Conservation (phyloP, 2,329 filamentous ascomycete genomes). For the Aspergillus melleus region DNA sequence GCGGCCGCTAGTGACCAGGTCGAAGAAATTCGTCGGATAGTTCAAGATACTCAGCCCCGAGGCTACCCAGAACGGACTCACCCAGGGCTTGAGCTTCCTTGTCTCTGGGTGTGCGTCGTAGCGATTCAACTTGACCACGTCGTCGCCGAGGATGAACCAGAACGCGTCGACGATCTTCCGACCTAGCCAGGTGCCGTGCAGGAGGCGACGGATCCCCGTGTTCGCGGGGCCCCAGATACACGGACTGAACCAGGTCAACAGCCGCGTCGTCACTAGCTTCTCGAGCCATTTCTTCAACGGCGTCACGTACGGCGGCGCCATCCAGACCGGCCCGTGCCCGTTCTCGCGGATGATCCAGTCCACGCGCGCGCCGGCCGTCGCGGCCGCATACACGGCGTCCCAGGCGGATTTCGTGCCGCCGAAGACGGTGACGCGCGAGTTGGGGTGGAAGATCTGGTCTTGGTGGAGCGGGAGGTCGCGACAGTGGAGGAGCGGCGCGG, state of each 20-base stretch:
- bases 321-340: slow-evolving; percentile 44
- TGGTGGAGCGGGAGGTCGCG: slow-evolving; percentile 50
- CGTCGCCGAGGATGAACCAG: slow-evolving; percentile 53
- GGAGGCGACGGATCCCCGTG: slow-evolving; percentile 40
- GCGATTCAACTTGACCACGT: slow-evolving; percentile 49
- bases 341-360: slow-evolving; percentile 45
- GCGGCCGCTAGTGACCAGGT: slow-evolving; percentile 54
- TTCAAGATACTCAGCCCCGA: slow-evolving; percentile 61
- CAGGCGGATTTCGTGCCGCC: slow-evolving; percentile 64
- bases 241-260: slow-evolving; percentile 72
- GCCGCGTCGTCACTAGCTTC: slow-evolving; percentile 64
- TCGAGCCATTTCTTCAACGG: slow-evolving; percentile 69
- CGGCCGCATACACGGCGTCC: slow-evolving; percentile 62
- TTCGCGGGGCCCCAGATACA: slow-evolving; percentile 69
- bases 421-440: slow-evolving; percentile 48
- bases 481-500: slow-evolving; percentile 58
- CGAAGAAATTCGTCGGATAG: slow-evolving; percentile 58
- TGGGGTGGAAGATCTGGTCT: slow-evolving; percentile 33
- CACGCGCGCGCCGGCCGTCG: slow-evolving; percentile 51
- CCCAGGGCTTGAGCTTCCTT: slow-evolving; percentile 49
- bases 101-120: slow-evolving; percentile 48
- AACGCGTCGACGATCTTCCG: slow-evolving; percentile 52
- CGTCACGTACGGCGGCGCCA: slow-evolving; percentile 58
- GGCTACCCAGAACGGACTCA: slow-evolving; percentile 54
- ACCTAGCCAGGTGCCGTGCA: slow-evolving; percentile 55